Conservation (phyloP, 176 grass and related monocot species). For the Miscanthus lutarioriparius region DNA sequence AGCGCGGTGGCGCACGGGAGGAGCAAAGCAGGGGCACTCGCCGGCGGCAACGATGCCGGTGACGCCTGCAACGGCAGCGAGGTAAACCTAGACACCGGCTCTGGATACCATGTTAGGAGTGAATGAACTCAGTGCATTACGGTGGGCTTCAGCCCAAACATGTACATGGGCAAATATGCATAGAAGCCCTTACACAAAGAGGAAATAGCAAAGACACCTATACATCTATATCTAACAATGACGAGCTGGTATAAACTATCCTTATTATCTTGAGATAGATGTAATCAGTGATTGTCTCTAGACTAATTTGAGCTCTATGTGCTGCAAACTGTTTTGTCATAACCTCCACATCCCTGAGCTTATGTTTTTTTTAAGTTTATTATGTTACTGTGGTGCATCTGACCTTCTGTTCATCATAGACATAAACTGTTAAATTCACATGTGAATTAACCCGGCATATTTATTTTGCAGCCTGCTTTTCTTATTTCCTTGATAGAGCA, state of each 20-base stretch:
- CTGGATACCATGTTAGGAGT: no score
- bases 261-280: background rate
- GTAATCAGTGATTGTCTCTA: background rate
- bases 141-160: no score
- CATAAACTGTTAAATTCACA: background rate
- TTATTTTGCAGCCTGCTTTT: conserved; percentile 72
- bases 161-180: no score
- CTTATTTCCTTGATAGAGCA: conserved; percentile 61
- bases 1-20: no score
- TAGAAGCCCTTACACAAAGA: no score
- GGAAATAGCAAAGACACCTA: no score
- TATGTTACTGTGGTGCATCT: background rate
- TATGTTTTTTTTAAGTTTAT: background rate
- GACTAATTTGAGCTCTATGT: conserved; percentile 5
- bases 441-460: background rate
- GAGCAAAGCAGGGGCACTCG: no score
- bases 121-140: no score
- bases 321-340: background rate
- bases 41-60: no score
- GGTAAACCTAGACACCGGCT: no score
- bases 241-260: background rate
- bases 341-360: background rate
- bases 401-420: background rate
- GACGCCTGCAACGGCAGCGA: no score
- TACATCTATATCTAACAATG: no score